These are phyloP conservation scores for Spatholobus suberectus DNA, from an alignment of 306 rosid genomes.

Conservation along the genomic window DNA sequence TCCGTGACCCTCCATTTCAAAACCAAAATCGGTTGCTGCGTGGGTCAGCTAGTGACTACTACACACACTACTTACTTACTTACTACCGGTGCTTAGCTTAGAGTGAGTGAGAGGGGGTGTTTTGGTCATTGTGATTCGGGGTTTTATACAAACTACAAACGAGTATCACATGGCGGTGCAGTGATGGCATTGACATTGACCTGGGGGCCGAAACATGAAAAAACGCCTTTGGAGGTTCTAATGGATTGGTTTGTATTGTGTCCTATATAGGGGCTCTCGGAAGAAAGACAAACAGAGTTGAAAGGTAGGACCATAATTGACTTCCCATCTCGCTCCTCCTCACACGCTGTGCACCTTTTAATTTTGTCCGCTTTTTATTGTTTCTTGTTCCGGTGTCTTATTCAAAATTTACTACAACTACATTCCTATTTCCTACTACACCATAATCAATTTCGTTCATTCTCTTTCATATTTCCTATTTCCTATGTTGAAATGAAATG, in stretches of 20 bases:
- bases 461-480: neutral
- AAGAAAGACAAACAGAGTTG: neutral
- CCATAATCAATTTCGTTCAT: neutral
- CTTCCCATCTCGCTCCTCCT: neutral
- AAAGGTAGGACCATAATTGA: neutral
- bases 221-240: neutral
- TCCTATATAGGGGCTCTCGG: neutral
- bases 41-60: too few species aligned
- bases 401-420: neutral
- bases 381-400: neutral
- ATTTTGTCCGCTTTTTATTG: neutral
- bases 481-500: neutral
- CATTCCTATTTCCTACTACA: too few species aligned
- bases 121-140: neutral
- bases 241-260: neutral
- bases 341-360: neutral
- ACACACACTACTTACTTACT: too few species aligned
- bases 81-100: neutral
- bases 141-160: neutral
- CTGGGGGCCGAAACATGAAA: neutral
- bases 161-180: conserved; percentile 38
- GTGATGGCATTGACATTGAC: conserved; percentile 9
- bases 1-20: conserved; percentile 42
- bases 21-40: too few species aligned
- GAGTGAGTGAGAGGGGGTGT: conserved; percentile 11